phyloP scores from a whole-genome alignment of 208 protist species.

The Lotmaria passim region DNA sequence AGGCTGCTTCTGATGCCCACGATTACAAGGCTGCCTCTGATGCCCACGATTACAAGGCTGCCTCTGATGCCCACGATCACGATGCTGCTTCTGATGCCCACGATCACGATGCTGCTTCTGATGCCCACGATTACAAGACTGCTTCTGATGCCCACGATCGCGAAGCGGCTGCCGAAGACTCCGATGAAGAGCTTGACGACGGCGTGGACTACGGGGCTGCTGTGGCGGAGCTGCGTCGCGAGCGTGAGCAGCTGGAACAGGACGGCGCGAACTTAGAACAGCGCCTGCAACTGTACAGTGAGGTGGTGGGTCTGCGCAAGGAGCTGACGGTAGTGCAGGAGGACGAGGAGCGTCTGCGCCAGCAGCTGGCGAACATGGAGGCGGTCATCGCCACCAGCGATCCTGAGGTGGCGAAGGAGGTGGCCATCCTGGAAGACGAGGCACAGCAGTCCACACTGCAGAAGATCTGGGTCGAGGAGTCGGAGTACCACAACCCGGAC shows the following conservation, averaged over 20 bases:
- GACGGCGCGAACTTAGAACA: conserved; percentile 38
- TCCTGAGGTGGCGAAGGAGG: conserved; percentile 48
- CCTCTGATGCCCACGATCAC: not conserved
- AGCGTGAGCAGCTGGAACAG: conserved; percentile 12
- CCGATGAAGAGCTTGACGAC: not conserved
- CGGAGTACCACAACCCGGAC: conserved; percentile 49
- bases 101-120: not conserved
- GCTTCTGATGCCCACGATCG: not conserved
- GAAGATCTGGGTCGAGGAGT: conserved; percentile 59
- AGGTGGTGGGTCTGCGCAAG: conserved; percentile 69
- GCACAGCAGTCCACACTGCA: conserved; percentile 63
- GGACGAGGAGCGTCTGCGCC: conserved; percentile 55
- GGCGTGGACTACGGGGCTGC: conserved; percentile 19
- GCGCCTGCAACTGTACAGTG: conserved; percentile 74
- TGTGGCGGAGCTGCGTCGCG: conserved; percentile 17
- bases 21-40: not conserved
- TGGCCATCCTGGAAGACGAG: conserved; percentile 66
- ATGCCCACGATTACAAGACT: not conserved
- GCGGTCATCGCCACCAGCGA: conserved; percentile 41
- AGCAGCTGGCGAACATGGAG: conserved; percentile 46
- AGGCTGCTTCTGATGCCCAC: not conserved
- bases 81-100: not conserved
- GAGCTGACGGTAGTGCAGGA: conserved; percentile 66
- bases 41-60: not conserved
- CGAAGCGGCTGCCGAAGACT: not conserved